Evolutionary conservation across 768 basidiomycete genomes (phyloP).

Genomic region (Suillus luteus): DNA sequence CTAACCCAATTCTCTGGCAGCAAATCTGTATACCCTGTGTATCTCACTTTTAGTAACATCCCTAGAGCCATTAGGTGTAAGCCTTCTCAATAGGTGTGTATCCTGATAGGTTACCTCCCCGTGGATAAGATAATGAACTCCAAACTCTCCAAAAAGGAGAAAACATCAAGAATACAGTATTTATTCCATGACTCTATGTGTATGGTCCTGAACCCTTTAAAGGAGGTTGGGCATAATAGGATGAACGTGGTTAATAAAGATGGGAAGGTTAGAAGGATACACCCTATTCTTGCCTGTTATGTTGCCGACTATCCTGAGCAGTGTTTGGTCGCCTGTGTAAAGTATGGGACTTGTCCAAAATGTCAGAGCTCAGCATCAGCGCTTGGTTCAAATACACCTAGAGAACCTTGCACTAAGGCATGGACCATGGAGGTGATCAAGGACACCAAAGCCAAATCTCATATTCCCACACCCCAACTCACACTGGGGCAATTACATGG

Average conservation of each 20-base stretch:
- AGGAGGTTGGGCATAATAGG: slow-evolving; percentile 31
- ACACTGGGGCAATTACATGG: no score
- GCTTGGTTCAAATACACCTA: no score
- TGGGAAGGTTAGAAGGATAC: slow-evolving; percentile 30
- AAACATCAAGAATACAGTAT: slow-evolving; percentile 19
- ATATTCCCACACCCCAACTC: no score
- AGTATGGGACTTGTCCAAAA: slow-evolving; percentile 10
- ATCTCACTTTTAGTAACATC: no score
- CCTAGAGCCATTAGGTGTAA: no score
- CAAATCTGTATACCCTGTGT: no score
- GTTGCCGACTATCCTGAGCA: slow-evolving; percentile 25
- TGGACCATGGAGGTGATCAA: no score
- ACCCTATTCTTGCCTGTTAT: slow-evolving; percentile 23
- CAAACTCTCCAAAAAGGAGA: not conserved
- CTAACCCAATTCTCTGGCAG: no score
- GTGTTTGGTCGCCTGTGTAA: slow-evolving; percentile 10
- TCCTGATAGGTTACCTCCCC: not conserved
- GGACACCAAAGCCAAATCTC: no score
- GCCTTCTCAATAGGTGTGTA: no score
- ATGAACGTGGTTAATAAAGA: slow-evolving; percentile 38
- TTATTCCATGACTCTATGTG: slow-evolving; percentile 42
- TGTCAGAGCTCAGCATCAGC: not conserved
- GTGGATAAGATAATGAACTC: not conserved
- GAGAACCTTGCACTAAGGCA: no score
- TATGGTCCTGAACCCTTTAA: slow-evolving; percentile 33